These are phyloP conservation scores for Houttuynia cordata DNA, from an alignment of 164 flowering plant species.

Conservation along the genomic window DNA sequence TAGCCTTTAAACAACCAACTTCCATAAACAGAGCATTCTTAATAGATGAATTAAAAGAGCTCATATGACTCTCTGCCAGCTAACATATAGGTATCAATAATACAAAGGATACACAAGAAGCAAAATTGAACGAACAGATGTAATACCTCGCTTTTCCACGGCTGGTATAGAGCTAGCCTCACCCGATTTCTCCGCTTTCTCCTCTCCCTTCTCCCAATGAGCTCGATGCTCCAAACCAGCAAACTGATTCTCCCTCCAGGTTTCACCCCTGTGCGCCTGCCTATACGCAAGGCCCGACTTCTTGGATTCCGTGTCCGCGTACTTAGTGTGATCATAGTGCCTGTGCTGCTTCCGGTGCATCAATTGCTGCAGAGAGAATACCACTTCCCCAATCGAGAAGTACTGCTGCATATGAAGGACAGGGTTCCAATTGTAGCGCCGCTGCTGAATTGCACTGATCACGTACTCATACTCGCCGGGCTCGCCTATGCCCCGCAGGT, in stretches of 20 bases:
- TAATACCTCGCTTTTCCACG: slow-evolving; percentile 15
- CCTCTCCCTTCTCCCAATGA: slow-evolving; percentile 12
- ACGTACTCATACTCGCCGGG: slow-evolving; percentile 69
- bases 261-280: slow-evolving; percentile 29
- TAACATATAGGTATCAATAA: no score
- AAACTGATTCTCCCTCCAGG: slow-evolving; percentile 21
- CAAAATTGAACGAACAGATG: slow-evolving; percentile 5
- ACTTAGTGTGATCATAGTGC: slow-evolving; percentile 21
- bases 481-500: slow-evolving; percentile 43
- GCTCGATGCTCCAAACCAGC: slow-evolving; percentile 14
- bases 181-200: slow-evolving; percentile 14
- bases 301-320: slow-evolving; percentile 31
- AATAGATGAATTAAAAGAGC: not conserved
- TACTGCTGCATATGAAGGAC: slow-evolving; percentile 87
- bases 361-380: slow-evolving; percentile 50
- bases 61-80: not conserved
- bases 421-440: slow-evolving; percentile 71
- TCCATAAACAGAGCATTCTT: no score
- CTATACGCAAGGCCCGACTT: slow-evolving; percentile 24
- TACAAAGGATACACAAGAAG: not conserved
- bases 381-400: slow-evolving; percentile 56
- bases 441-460: slow-evolving; percentile 46
- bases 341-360: slow-evolving; percentile 44
- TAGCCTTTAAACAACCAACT: no score
- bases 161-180: slow-evolving; percentile 14